Base-by-base conservation (phyloP, 140 eudicot genomes). In the Anethum foeniculum region DNA sequence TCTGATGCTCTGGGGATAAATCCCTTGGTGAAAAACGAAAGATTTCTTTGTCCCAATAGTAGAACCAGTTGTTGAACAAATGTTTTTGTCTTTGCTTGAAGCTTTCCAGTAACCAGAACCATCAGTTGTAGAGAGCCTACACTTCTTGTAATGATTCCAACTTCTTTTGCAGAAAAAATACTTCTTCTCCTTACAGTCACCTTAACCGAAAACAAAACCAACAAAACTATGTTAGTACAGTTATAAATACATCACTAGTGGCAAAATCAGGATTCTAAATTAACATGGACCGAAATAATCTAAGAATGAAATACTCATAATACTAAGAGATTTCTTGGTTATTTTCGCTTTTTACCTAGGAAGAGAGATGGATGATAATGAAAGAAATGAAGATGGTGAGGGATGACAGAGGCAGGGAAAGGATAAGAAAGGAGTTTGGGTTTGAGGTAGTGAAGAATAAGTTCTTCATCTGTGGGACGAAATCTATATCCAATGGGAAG, bases 401-500 rank as follows among this genome's bases (percentile, higher is more conserved):
- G 88, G 71, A 87, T 84, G 54, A 86, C 80, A 36, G 68, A 23
- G 44, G 85, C 80, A 19, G 87, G 87, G 74, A 86, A 77, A 27
- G 87, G 87, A 25, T 75, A 30, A 75, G 86, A 79, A 23, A 21
- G 71, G 28, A 79, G 81, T 68, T 81, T 86, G 71, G 80, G 81
- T 47, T 65, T 79, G 71, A 84, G 77, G 84, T 86, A 86, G 52
- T 86, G 85, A 67, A 86, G 48, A 13, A 86, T 21, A 8, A 86
- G 78, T 65, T 86, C 89, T 78, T 81, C 87, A 75, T 86, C 89
- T 1, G 89, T 86, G 7, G 89, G 89, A 12, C 67, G 72, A 44
- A 86, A 86, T 79, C 87, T 80, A 64, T 69, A 86, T 67, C 89
- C 89, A 41, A 86, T 74, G 1, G 89, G 89, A n/a, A 72, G 73